These are phyloP conservation scores for Verticillium klebahnii DNA, from an alignment of 2,329 filamentous ascomycete genomes.

Conservation along the genomic window DNA sequence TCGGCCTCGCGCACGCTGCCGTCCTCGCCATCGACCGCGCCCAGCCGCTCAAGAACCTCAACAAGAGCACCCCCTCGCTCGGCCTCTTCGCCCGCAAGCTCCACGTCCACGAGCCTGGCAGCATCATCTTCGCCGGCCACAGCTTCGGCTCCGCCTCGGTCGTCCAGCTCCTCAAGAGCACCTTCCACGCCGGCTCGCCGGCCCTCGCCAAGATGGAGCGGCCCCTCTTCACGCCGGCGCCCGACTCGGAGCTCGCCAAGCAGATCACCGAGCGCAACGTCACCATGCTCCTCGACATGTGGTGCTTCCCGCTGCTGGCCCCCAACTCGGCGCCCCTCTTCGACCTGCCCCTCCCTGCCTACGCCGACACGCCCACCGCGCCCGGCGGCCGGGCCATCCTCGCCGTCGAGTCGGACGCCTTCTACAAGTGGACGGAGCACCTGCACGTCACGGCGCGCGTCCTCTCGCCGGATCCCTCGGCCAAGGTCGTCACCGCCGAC, in stretches of 20 bases:
- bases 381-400: conserved; percentile 57
- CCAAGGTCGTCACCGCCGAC: conserved; percentile 33
- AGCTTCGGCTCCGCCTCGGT: conserved; percentile 74
- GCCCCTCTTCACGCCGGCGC: conserved; percentile 57
- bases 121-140: conserved; percentile 72
- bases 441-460: conserved; percentile 63
- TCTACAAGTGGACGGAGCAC: conserved; percentile 74
- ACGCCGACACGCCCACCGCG: conserved; percentile 45
- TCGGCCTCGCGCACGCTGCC: conserved; percentile 66
- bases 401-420: conserved; percentile 70
- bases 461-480: conserved; percentile 52
- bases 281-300: conserved; percentile 71
- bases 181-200: conserved; percentile 58
- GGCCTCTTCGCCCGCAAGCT: conserved; percentile 56
- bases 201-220: conserved; percentile 41
- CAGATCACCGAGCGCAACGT: conserved; percentile 67
- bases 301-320: conserved; percentile 68
- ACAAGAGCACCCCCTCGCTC: conserved; percentile 45
- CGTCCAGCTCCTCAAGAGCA: conserved; percentile 73
- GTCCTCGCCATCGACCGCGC: conserved; percentile 62
- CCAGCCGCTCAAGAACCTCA: conserved; percentile 44
- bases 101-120: conserved; percentile 66
- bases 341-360: conserved; percentile 69
- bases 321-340: conserved; percentile 59
- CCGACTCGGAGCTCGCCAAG: conserved; percentile 48